Evolutionary conservation across 805 yeast species (phyloP).

Genomic region (Lipomyces oligophaga): DNA sequence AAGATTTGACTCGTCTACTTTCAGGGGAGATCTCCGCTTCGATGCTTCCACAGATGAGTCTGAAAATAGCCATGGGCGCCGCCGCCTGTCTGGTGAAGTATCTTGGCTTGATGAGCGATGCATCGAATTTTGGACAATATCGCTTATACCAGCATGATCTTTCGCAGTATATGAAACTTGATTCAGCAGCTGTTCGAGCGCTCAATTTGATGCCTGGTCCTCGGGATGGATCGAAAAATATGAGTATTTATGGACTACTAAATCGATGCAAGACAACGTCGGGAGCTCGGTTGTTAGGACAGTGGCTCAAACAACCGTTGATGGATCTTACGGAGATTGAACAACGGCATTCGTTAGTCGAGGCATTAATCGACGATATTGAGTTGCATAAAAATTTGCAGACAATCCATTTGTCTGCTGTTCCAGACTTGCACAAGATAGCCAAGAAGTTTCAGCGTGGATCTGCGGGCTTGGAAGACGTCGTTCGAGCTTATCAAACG

Average conservation of each 20-base stretch:
- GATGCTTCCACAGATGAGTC: constrained; percentile 37
- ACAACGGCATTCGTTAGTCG: constrained; percentile 73
- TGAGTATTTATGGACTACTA: constrained; percentile 74
- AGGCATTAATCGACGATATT: constrained; percentile 64
- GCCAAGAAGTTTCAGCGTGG: constrained; percentile 58
- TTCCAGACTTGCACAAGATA: constrained; percentile 80
- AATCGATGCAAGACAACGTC: constrained; percentile 85
- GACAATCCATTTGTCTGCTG: constrained; percentile 60
- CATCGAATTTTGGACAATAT: constrained; percentile 51
- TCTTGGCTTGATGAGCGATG: constrained; percentile 58
- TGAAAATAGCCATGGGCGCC: constrained; percentile 55
- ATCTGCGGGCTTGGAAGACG: constrained; percentile 74
- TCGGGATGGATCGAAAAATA: constrained; percentile 45
- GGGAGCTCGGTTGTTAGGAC: constrained; percentile 83
- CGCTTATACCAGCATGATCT: constrained; percentile 64
- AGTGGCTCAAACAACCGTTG: constrained; percentile 95
- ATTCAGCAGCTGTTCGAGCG: constrained; percentile 84
- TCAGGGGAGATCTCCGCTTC: constrained; percentile 39
- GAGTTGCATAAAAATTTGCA: constrained; percentile 62
- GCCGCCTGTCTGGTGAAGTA: constrained; percentile 67
- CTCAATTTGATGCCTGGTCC: constrained; percentile 74
- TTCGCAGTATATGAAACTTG: constrained; percentile 81
- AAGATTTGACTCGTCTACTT: constrained; percentile 70
- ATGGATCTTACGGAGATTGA: constrained; percentile 58
- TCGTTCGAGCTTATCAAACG: constrained; percentile 81